Percentiles rank a stretch among this genome's conserved stretches.
These are phyloP conservation scores for Leucogyrophana mollusca DNA, from an alignment of 768 basidiomycete species.

Conservation along the genomic window DNA sequence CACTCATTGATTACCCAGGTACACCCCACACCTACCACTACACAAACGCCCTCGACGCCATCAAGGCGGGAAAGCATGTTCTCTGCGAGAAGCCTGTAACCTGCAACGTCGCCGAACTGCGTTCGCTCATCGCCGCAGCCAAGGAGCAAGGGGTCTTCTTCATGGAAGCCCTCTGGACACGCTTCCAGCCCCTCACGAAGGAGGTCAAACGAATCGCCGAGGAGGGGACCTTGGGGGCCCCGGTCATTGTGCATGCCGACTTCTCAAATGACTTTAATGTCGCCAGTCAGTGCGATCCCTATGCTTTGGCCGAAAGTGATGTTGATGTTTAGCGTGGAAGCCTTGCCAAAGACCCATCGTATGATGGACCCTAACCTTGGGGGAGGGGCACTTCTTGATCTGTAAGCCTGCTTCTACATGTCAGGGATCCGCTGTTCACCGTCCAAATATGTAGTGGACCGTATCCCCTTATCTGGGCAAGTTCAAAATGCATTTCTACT, in stretches of 20 bases:
- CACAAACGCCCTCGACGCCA: slow-evolving; percentile 42
- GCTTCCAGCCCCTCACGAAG: slow-evolving; percentile 38
- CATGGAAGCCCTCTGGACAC: slow-evolving; percentile 58
- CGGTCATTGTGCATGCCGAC: slow-evolving; percentile 44
- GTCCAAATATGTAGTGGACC: slow-evolving; percentile 31
- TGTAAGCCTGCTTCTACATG: slow-evolving; percentile 27
- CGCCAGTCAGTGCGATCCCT: slow-evolving; percentile 34
- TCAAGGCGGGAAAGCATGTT: slow-evolving; percentile 51
- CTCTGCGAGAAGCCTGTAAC: slow-evolving; percentile 58
- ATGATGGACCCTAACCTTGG: slow-evolving; percentile 53
- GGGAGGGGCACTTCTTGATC: slow-evolving; percentile 50
- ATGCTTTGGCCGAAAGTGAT: background rate
- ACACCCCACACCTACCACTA: slow-evolving; percentile 56
- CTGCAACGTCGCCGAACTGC: slow-evolving; percentile 45
- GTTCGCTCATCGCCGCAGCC: slow-evolving; percentile 43
- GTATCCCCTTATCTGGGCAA: slow-evolving; percentile 45
- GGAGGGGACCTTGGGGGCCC: slow-evolving; percentile 36
- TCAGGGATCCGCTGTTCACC: background rate
- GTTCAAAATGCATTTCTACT: slow-evolving; percentile 3
- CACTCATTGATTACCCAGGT: slow-evolving; percentile 21
- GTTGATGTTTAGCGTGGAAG: slow-evolving; percentile 15
- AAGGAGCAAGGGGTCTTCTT: slow-evolving; percentile 51
- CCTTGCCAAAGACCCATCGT: slow-evolving; percentile 40
- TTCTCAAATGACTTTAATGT: slow-evolving; percentile 45
- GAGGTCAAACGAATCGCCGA: slow-evolving; percentile 37